Conservation (phyloP, 805 yeast species). For the Sungouiozyma intestinalis region DNA sequence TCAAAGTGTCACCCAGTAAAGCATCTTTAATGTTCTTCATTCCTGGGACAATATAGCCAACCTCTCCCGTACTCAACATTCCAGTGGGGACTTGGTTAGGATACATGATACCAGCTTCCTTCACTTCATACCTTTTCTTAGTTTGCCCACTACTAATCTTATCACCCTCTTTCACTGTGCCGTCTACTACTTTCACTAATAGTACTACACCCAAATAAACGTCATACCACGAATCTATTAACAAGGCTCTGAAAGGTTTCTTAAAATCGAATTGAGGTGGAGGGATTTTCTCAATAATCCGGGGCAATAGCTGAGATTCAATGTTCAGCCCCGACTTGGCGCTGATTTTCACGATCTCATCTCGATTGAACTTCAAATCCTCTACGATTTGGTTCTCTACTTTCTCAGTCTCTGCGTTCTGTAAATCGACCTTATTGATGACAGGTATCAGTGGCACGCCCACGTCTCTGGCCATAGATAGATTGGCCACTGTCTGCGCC, state of each 20-base stretch:
- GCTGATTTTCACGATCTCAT: slow-evolving; percentile 73
- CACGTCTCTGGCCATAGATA: slow-evolving; percentile 79
- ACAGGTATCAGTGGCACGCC: slow-evolving; percentile 76
- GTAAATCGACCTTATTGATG: slow-evolving; percentile 84
- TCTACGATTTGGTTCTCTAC: slow-evolving; percentile 79
- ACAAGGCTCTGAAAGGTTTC: slow-evolving; percentile 44
- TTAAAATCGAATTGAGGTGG: slow-evolving; percentile 54
- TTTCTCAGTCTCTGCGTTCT: slow-evolving; percentile 63
- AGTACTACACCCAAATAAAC: slow-evolving; percentile 84
- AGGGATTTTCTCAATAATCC: slow-evolving; percentile 72
- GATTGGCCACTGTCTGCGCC: slow-evolving; percentile 98
- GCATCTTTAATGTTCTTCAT: slow-evolving; percentile 85
- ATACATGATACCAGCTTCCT: slow-evolving; percentile 91
- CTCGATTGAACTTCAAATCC: slow-evolving; percentile 56
- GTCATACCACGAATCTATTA: slow-evolving; percentile 98
- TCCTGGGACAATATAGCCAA: slow-evolving; percentile 90
- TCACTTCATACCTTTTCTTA: slow-evolving; percentile 65
- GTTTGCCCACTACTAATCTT: slow-evolving; percentile 72
- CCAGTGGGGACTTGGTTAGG: slow-evolving; percentile 71
- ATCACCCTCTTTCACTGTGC: slow-evolving; percentile 62
- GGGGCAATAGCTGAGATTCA: slow-evolving; percentile 58
- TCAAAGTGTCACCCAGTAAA: slow-evolving; percentile 81
- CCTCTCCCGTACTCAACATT: slow-evolving; percentile 75
- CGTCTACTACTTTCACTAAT: slow-evolving; percentile 78
- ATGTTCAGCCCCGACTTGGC: slow-evolving; percentile 88